phyloP scores from a whole-genome alignment of 805 yeast species.

The Candida insectalens region DNA sequence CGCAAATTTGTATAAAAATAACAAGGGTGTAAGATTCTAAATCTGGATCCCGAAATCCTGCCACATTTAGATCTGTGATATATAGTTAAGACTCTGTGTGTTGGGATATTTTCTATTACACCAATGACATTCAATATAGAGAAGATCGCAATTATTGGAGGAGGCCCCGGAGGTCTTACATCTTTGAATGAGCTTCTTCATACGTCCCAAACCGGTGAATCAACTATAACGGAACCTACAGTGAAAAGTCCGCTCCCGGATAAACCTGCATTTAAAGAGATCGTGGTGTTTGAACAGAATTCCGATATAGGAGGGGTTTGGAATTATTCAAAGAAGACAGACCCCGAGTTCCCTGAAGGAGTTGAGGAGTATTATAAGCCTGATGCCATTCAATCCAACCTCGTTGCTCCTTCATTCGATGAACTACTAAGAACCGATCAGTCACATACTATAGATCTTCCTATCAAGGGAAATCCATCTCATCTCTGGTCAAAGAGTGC shows the following conservation, averaged over 20 bases:
- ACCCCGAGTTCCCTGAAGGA: slow-evolving; percentile 13
- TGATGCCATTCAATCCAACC: slow-evolving; percentile 6
- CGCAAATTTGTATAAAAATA: too few relatives aligned
- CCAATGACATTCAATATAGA: slow-evolving; percentile 9
- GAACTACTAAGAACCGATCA: slow-evolving; percentile 1
- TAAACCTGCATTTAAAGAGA: slow-evolving; percentile 23
- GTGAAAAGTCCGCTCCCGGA: slow-evolving; percentile 5
- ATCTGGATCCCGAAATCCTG: too few relatives aligned
- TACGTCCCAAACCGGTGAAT: slow-evolving; percentile 17
- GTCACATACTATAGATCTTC: neutral
- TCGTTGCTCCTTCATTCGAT: slow-evolving; percentile 2
- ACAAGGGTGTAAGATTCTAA: too few relatives aligned
- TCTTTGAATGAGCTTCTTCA: slow-evolving; percentile 22
- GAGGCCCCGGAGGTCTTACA: slow-evolving; percentile 29
- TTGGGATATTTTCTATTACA: too few relatives aligned
- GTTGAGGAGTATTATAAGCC: slow-evolving; percentile 9
- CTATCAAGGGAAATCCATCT: neutral
- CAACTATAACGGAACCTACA: slow-evolving; percentile 10
- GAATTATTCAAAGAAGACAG: slow-evolving; percentile 15
- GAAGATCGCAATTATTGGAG: slow-evolving; percentile 25
- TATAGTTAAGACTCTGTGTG: too few relatives aligned
- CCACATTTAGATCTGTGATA: too few relatives aligned
- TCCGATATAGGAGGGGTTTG: slow-evolving; percentile 31
- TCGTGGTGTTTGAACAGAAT: slow-evolving; percentile 32
- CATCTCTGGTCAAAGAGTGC: slow-evolving; percentile 11